Evolutionary conservation across 768 basidiomycete genomes (phyloP).

Genomic region (Russula sp.): DNA sequence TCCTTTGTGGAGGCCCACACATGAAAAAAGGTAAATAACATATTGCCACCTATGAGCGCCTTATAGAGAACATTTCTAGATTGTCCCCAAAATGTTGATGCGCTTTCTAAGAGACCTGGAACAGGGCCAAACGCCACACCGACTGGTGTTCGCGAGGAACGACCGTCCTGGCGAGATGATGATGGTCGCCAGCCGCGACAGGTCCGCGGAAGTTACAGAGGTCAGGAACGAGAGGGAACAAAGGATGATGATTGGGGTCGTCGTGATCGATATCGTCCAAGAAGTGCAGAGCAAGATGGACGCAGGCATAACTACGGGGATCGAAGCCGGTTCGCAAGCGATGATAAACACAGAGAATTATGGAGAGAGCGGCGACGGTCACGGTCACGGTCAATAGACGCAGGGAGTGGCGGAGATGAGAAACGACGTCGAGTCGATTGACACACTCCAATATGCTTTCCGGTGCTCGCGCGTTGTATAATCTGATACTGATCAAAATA

Average conservation of each 20-base stretch:
- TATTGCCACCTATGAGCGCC: background rate
- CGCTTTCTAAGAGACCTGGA: slow-evolving; percentile 25
- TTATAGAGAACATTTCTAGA: slow-evolving; percentile 22
- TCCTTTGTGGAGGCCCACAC: slow-evolving; percentile 90
- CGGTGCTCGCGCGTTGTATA: background rate
- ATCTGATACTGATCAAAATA: background rate
- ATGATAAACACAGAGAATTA: slow-evolving; percentile 1
- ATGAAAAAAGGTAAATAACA: slow-evolving; percentile 66
- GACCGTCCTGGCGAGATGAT: slow-evolving; percentile 22
- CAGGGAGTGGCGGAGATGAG: slow-evolving; percentile 25
- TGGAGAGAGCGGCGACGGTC: slow-evolving; percentile 25
- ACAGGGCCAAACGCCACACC: slow-evolving; percentile 30
- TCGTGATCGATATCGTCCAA: slow-evolving; percentile 2
- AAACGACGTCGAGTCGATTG: slow-evolving; percentile 41
- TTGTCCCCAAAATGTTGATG: slow-evolving; percentile 31
- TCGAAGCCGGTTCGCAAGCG: background rate
- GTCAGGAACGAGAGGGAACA: background rate
- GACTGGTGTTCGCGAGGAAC: slow-evolving; percentile 23
- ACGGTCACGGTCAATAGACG: slow-evolving; percentile 25
- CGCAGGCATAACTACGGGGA: slow-evolving; percentile 14
- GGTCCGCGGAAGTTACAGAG: background rate
- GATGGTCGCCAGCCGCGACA: slow-evolving; percentile 16
- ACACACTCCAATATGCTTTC: background rate
- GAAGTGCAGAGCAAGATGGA: slow-evolving; percentile 17
- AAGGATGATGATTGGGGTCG: background rate